Evolutionary conservation across 129 eudicot species (phyloP), one percentile per base, ranked within the genome.

Genomic region (Lactuca sativa): DNA sequence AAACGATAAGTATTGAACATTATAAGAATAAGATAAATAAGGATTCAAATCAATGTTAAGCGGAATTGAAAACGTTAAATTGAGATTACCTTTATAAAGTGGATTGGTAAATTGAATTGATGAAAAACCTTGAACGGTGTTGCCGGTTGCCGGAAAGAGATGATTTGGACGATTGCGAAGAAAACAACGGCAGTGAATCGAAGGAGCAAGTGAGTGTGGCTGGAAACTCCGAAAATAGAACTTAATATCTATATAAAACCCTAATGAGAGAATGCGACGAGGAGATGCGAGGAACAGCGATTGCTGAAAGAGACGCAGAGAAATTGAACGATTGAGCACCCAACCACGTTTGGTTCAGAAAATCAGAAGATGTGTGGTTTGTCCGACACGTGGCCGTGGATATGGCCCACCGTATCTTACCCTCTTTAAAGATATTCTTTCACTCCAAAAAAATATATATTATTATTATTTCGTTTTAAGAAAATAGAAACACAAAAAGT

Each of bases 371-470:
- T 54, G 41, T 40, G 18, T 53, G 71, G 58, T 13, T 36, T 41
- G 47, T 16, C 9, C 57, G 57, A 73, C 78, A 63, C 78, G 71
- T 62, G 77, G 56, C 52, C 17, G 9, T 32, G 66, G 30, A 1
- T 25, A 25, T 25, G 30, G 3, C 51, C 38, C 38, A 36, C 53
- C 13, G 8, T 62, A 47, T 62, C 67, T 9, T 62, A 14, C 58
- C 58, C 25, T 7, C 52, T 53, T 7, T 15, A 6, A 4, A 66
- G 56, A 31, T 66, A 47, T 66, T 48, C 58, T 30, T 48, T 47
- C 15, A 4, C 52, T 3, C 52, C 52, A 47, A 25, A 25, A 25
- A 25, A 25, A 25, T 25, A n/a, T n/a, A n/a, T n/a, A n/a, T n/a
- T n/a, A n/a, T n/a, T n/a, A 25, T 25, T 25, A 25, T 25, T 25